phyloP scores from a whole-genome alignment of 75 land plant genomes.

The Ceratopteris richardii region DNA sequence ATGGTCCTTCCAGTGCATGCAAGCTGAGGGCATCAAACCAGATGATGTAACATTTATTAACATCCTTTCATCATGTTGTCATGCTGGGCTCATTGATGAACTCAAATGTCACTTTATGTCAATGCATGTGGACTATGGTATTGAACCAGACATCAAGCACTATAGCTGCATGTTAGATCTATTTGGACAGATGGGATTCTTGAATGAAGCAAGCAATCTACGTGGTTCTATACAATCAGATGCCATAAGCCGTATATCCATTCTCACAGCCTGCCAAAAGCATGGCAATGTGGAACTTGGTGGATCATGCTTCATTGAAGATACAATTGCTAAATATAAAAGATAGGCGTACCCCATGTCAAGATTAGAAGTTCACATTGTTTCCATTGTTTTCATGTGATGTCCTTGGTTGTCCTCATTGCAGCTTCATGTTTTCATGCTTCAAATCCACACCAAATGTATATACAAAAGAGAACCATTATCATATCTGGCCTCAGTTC shows the following conservation, averaged over 20 bases:
- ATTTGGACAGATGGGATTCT: constrained; percentile 15
- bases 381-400: too few relatives aligned
- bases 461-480: too few relatives aligned
- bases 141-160: constrained; percentile 41
- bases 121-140: constrained; percentile 28
- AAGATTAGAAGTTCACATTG: too few relatives aligned
- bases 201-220: constrained; percentile 5
- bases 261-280: constrained; percentile 8
- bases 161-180: constrained; percentile 48
- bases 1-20: constrained; percentile 23
- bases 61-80: constrained; percentile 39
- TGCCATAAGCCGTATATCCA: neutral
- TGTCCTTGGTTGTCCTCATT: too few relatives aligned
- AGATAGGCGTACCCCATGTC: too few relatives aligned
- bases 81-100: constrained; percentile 43
- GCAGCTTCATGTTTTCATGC: too few relatives aligned
- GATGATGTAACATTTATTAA: constrained; percentile 29
- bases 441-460: too few relatives aligned
- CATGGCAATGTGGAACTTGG: constrained; percentile 7
- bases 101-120: constrained; percentile 27
- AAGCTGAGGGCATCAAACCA: constrained; percentile 6
- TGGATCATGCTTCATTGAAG: neutral
- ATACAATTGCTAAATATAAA: too few relatives aligned
- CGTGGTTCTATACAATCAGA: neutral
- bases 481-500: too few relatives aligned